These are phyloP conservation scores for Conoideocrella luteorostrata DNA, from an alignment of 2,329 filamentous ascomycete genomes.

Conservation along the genomic window DNA sequence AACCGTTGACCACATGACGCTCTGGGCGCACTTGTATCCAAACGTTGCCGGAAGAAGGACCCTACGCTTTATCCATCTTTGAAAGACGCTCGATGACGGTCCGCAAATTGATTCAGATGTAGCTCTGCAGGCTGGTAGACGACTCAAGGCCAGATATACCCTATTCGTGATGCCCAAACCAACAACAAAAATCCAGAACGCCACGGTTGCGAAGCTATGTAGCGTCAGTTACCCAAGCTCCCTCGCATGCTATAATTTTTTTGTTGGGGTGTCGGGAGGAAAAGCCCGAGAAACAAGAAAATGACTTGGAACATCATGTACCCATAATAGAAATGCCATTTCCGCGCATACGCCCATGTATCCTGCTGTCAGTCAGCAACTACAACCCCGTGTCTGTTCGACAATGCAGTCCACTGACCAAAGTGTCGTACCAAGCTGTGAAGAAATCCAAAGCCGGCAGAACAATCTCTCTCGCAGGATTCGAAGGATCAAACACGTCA, in stretches of 20 bases:
- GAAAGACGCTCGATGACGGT: no score
- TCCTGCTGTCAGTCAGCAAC: no score
- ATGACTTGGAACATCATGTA: no score
- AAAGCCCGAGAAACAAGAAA: no score
- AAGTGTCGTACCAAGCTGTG: conserved; percentile 29
- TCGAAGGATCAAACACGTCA: conserved; percentile 14
- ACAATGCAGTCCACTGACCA: conserved; percentile 19
- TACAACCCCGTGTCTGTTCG: not conserved
- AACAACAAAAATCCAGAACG: conserved; percentile 35
- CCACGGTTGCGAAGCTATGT: conserved; percentile 30
- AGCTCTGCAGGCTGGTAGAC: conserved; percentile 4
- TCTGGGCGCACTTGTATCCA: conserved; percentile 35
- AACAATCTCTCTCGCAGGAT: conserved; percentile 22
- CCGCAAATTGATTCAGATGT: not conserved
- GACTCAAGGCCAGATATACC: conserved; percentile 11
- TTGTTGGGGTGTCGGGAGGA: no score
- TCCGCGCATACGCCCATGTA: no score
- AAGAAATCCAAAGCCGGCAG: conserved; percentile 29
- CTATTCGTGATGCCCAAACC: conserved; percentile 29
- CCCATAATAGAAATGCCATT: no score
- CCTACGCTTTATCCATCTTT: conserved; percentile 25
- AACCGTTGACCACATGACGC: conserved; percentile 38
- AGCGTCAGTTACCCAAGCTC: no score
- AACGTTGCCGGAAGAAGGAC: conserved; percentile 36
- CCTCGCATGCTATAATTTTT: no score